These are phyloP conservation scores for Monosporozyma yasuniensis DNA, from an alignment of 805 yeast species.

Conservation along the genomic window DNA sequence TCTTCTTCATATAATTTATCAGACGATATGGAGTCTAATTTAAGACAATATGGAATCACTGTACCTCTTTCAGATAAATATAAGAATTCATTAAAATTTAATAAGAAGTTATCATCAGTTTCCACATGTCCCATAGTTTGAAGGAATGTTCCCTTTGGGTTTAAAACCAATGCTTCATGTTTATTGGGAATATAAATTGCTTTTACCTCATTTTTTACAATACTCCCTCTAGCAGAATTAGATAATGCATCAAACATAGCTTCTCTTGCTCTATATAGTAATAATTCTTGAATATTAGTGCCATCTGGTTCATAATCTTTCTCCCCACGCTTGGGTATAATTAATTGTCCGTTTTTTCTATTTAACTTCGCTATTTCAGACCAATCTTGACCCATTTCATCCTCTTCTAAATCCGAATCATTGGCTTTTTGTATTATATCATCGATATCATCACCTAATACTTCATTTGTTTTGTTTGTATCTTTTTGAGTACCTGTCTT, in stretches of 20 bases:
- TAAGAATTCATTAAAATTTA: constrained; percentile 59
- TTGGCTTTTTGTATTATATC: neutral
- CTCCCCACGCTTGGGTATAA: constrained; percentile 65
- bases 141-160: constrained; percentile 66
- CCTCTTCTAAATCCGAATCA: constrained; percentile 28
- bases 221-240: constrained; percentile 38
- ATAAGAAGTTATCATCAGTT: constrained; percentile 38
- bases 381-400: constrained; percentile 51
- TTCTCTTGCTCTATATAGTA: constrained; percentile 45
- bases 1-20: constrained; percentile 5
- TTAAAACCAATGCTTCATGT: constrained; percentile 32
- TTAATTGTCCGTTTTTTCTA: constrained; percentile 12
- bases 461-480: neutral
- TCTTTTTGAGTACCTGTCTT: neutral
- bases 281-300: constrained; percentile 40
- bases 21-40: constrained; percentile 6
- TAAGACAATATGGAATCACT: constrained; percentile 32
- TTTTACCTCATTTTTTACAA: constrained; percentile 40
- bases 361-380: constrained; percentile 29
- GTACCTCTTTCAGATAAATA: constrained; percentile 80
- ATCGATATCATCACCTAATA: neutral
- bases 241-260: constrained; percentile 66
- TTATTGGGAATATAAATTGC: constrained; percentile 39
- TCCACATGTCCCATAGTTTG: constrained; percentile 62
- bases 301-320: constrained; percentile 85